Base-by-base conservation (phyloP, 495 filamentous ascomycete species). In the Lindgomyces ingoldianus region DNA sequence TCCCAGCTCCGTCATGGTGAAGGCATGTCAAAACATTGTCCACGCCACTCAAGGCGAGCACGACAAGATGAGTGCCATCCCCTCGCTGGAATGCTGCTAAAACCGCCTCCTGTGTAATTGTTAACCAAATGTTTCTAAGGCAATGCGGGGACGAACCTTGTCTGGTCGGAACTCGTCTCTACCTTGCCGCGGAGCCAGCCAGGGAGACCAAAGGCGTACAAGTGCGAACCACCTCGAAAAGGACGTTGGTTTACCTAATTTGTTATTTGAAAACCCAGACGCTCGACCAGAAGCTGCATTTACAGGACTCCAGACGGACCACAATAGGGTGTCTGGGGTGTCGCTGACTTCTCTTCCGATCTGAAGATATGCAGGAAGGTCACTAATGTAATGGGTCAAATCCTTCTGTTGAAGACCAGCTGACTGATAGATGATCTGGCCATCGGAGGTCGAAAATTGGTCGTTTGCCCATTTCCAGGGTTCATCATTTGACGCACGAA, bases 121-220 rank as follows among this genome's bases (percentile, higher is more conserved):
- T 39, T 14, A 39, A 39, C 6, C 6, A 14, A 39, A 39, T 6
- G 14, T 6, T 39, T 39, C 14, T 14, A 39, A 6, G 33, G 33
- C 6, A 39, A 39, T 39, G 33, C 14, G 33, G 33, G 6, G 14
- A 14, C 14, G 6, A 6, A 39, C 33, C 14, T 90, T 87, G 33
- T 88, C 87, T 24, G 91, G 76, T 4, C 70, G 70, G 29, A 95
- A 89, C 4, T 77, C 22, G 9, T 78, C 74, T 55, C 81, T 85
- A 14, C 93, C 93, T 74, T 98, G 94, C 16, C 91, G 80, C 21
- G 94, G 94, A 0, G 88, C 90, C 14, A 98, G 78, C 94, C 94
- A 98, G 0, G 92, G 86, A 27, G 79, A 81, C 84, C 87, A 92
- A 1, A 89, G 76, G n/a, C 91, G 85, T 14, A 91, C 87, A 6